These are phyloP conservation scores for Grosmannia serpens DNA, from an alignment of 2,329 filamentous ascomycete species.

Conservation along the genomic window DNA sequence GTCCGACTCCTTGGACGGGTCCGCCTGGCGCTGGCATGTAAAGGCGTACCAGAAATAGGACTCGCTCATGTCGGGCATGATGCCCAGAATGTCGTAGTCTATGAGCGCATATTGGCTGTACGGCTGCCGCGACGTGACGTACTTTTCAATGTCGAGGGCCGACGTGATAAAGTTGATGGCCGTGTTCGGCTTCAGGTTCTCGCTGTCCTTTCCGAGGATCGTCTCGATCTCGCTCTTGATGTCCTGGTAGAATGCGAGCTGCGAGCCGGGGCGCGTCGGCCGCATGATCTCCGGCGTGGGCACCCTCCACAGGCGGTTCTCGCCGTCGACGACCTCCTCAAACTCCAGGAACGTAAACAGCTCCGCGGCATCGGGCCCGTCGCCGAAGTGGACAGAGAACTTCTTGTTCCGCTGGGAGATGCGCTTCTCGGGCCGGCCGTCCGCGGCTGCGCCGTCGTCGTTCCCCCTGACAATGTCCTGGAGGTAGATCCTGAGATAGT, in stretches of 20 bases:
- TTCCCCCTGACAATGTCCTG: constrained; percentile 33
- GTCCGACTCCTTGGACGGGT: constrained; percentile 8
- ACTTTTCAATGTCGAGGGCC: constrained; percentile 11
- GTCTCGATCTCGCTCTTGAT: constrained; percentile 35
- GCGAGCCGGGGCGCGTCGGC: constrained; percentile 26
- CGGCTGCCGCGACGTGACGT: background rate
- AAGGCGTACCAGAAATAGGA: constrained; percentile 17
- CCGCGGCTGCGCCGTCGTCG: constrained; percentile 17
- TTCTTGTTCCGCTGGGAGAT: constrained; percentile 47
- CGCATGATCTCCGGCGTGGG: constrained; percentile 24
- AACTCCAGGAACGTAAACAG: constrained; percentile 41
- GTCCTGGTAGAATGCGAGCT: constrained; percentile 37
- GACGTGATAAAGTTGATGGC: constrained; percentile 12
- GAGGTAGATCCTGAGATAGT: constrained; percentile 39
- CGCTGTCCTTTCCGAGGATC: constrained; percentile 18
- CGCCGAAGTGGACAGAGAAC: constrained; percentile 41
- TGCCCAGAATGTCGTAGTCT: constrained; percentile 15
- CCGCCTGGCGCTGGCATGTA: constrained; percentile 14
- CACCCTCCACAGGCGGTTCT: constrained; percentile 28
- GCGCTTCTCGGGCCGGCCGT: constrained; percentile 17
- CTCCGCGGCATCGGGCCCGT: constrained; percentile 29
- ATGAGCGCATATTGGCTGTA: constrained; percentile 1
- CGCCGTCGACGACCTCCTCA: constrained; percentile 25
- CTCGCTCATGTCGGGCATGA: constrained; percentile 14
- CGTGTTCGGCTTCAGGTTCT: constrained; percentile 16